Evolutionary conservation across 177 flowering plant genomes (phyloP), one percentile per base, ranked within the genome.

Genomic region (Telopea speciosissima): DNA sequence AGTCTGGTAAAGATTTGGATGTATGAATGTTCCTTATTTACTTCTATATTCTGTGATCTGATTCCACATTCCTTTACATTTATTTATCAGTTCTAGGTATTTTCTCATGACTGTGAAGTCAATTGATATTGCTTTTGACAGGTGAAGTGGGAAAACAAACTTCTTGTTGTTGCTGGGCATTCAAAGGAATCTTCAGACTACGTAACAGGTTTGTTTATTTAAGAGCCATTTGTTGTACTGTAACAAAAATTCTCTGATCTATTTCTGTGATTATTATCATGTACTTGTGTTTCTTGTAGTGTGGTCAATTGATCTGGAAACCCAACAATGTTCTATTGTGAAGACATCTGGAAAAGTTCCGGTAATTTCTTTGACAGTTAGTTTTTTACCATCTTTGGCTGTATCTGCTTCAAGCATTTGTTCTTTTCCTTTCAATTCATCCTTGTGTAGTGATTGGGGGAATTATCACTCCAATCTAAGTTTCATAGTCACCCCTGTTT

Each of bases 271-370:
- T 78, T 79, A 10, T 61, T 70, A 5, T 45, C 17, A 5, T 75
- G 26, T 68, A 1, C 52, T 67, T 82, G 65, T 23, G 69, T 24
- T 79, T 76, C 40, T 71, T 88, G 84, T 60, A 93, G 99, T 93
- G 75, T 76, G 84, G 64, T 84, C 79, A 68, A 77, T 93, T 76
- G 96, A 95, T 77, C 77, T 84, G 44, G 91, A 91, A 62, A 85
- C 97, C 25, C 75, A 81, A 60, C 65, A 62, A 24, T 88, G 78
- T 70, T 84, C 87, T 72, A 71, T 86, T 62, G 28, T 90, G 72
- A 85, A 90, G 83, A 85, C 98, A 56, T 79, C 80, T 26, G 97
- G 99, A 74, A 81, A 84, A 71, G 75, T 81, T 83, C 98, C 98
- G 85, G 98, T 93, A 87, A 78, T 70, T 67, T 28, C 28, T 7